phyloP scores from a whole-genome alignment of 83 land plant species.

The Isoetes engelmannii region DNA sequence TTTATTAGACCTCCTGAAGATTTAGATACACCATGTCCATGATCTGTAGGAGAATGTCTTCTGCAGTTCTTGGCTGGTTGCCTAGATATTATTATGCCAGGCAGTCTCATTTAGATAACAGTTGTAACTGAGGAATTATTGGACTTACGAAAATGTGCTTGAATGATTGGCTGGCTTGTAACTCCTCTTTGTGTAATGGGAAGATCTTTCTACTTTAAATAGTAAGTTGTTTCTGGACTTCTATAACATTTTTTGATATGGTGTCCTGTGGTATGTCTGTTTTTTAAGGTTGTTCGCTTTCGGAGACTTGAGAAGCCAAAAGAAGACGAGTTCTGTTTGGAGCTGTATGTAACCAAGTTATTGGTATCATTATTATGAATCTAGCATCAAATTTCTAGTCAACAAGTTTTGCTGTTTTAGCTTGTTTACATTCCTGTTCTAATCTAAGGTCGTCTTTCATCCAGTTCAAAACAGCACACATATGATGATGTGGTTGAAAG shows the following conservation, averaged over 20 bases:
- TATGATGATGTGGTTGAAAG: conserved; percentile 29
- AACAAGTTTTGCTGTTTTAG: not conserved
- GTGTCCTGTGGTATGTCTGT: not conserved
- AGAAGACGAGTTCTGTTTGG: conserved; percentile 22
- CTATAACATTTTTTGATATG: not conserved
- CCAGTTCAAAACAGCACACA: conserved; percentile 24
- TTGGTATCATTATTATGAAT: not conserved
- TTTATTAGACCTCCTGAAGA: too few relatives aligned
- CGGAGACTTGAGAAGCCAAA: conserved; percentile 25
- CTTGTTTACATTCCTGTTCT: not conserved
- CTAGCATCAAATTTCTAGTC: not conserved
- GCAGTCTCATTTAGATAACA: too few relatives aligned
- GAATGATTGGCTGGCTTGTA: too few relatives aligned
- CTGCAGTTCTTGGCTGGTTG: too few relatives aligned
- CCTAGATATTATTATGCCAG: too few relatives aligned
- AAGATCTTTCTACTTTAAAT: too few relatives aligned
- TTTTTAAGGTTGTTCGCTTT: conserved; percentile 23
- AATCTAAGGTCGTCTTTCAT: not conserved
- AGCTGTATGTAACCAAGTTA: conserved; percentile 19
- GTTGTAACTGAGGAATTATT: too few relatives aligned
- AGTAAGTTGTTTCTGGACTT: too few relatives aligned
- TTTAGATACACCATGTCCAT: too few relatives aligned
- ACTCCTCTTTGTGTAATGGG: too few relatives aligned
- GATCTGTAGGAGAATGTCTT: too few relatives aligned
- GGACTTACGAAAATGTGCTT: too few relatives aligned